These are phyloP conservation scores for Coccomyxa sp. DNA, from an alignment of 139 green algal species.

Conservation along the genomic window DNA sequence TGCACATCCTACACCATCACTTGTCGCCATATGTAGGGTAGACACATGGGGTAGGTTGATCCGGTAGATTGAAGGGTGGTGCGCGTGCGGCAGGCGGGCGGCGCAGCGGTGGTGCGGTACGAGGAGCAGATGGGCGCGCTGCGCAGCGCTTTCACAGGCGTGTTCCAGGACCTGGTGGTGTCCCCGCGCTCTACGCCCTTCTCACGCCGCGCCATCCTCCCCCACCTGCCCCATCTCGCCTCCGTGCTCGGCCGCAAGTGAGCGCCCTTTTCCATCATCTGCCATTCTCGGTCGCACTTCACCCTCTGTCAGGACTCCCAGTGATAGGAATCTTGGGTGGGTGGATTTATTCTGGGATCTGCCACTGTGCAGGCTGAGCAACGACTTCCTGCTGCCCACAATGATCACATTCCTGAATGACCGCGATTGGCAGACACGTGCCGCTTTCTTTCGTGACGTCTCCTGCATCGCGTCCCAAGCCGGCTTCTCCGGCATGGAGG, in stretches of 20 bases:
- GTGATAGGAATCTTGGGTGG: too few relatives aligned
- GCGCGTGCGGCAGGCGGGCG: too few relatives aligned
- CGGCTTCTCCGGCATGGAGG: constrained; percentile 62
- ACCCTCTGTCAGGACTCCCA: too few relatives aligned
- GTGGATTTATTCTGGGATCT: too few relatives aligned
- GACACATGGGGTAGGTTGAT: too few relatives aligned
- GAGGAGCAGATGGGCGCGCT: constrained; percentile 38
- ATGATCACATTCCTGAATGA: constrained; percentile 96
- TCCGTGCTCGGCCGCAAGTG: constrained; percentile 40
- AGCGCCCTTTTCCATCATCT: not conserved
- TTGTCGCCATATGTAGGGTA: too few relatives aligned
- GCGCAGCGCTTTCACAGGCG: constrained; percentile 53
- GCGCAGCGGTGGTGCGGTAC: constrained; percentile 17
- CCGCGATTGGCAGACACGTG: constrained; percentile 68
- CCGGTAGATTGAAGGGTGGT: too few relatives aligned
- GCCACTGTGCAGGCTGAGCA: constrained; percentile 36
- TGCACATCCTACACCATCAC: too few relatives aligned
- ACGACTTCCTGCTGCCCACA: constrained; percentile 83
- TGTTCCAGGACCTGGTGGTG: constrained; percentile 76
- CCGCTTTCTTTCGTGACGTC: constrained; percentile 59
- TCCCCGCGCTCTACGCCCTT: constrained; percentile 41
- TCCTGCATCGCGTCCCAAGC: constrained; percentile 21
- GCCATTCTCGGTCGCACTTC: not conserved
- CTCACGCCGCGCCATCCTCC: constrained; percentile 61
- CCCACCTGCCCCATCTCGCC: constrained; percentile 31